Evolutionary conservation across 805 yeast species (phyloP).

Genomic region (Brettanomyces nanus): DNA sequence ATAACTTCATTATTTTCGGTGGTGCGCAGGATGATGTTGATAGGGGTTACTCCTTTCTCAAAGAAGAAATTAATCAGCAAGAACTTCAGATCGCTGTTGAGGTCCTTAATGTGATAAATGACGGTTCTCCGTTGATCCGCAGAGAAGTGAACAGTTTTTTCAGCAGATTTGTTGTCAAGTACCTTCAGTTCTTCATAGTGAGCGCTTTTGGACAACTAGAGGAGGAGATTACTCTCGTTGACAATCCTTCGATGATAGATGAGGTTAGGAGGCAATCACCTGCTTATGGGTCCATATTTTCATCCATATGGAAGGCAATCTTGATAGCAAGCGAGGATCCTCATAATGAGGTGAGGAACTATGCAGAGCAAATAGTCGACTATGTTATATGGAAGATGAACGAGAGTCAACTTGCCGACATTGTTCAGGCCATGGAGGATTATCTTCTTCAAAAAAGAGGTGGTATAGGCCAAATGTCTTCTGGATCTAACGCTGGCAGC

Average conservation of each 20-base stretch:
- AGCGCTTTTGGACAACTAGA: slow-evolving; percentile 81
- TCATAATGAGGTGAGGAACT: slow-evolving; percentile 64
- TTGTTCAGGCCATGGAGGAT: slow-evolving; percentile 59
- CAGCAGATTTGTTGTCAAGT: slow-evolving; percentile 62
- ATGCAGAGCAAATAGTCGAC: slow-evolving; percentile 72
- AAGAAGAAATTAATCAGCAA: slow-evolving; percentile 48
- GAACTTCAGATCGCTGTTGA: slow-evolving; percentile 66
- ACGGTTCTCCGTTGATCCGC: slow-evolving; percentile 85
- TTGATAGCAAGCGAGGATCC: slow-evolving; percentile 83
- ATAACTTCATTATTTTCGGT: slow-evolving; percentile 47
- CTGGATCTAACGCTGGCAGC: not conserved
- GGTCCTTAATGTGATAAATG: slow-evolving; percentile 61
- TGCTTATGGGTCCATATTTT: slow-evolving; percentile 80
- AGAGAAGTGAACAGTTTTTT: slow-evolving; percentile 75
- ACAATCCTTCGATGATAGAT: slow-evolving; percentile 51
- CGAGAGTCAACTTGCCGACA: slow-evolving; percentile 56
- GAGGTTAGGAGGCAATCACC: slow-evolving; percentile 62
- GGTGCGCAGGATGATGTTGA: slow-evolving; percentile 30
- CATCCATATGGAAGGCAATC: slow-evolving; percentile 82
- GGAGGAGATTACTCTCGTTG: slow-evolving; percentile 64
- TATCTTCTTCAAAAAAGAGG: slow-evolving; percentile 44
- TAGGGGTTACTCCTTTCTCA: slow-evolving; percentile 16
- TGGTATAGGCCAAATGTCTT: not conserved
- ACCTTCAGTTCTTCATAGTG: slow-evolving; percentile 69
- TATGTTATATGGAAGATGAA: slow-evolving; percentile 55